Evolutionary conservation across 2,329 filamentous ascomycete species (phyloP), one percentile per base, ranked within the genome.

Genomic region (Aspergillus fumigatus): DNA sequence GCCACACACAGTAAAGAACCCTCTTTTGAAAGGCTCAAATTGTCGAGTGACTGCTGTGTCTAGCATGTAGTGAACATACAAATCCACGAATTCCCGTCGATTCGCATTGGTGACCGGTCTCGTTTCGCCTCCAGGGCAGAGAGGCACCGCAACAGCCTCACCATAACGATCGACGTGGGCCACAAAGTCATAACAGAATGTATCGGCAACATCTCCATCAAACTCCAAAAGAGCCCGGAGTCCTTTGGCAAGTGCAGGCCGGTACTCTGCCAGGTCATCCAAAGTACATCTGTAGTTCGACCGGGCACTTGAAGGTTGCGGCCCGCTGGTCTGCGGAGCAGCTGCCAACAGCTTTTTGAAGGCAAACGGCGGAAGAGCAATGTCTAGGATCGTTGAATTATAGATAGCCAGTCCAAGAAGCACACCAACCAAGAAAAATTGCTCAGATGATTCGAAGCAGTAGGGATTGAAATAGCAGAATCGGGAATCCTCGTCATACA

Each of bases 391-490:
- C 0, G 90, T 96, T 2, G 90, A 95, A 73, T 97, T 96, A 76
- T 96, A 96, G 59, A 97, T 96, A 14, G 92, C 92, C 57, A 97
- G 79, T 0, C 92, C 92, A 54, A 97, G 82, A 7, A 96, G 82
- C 11, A 94, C 90, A 0, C 92, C 92, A 27, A 97, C 89, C 23
- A 96, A 81, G 69, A 94, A 96, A 73, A 90, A 97, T 63, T 96
- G 91, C 67, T 96, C 91, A 0, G 90, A 92, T 0, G 90, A 92
- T 71, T 96, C 92, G 65, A 96, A 92, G 17, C 89, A 90, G 69
- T 88, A 85, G 0, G 92, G 89, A 69, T 96, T 96, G 77, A 97
- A 97, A 73, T 96, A 97, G 75, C 92, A 96, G 69, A 89, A 91
- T 49, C 85, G 84, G 3, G 92, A 96, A 66, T 96, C 91, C 52